These are phyloP conservation scores for Irpex sp. DNA, from an alignment of 1,284 basidiomycete species.

Conservation along the genomic window DNA sequence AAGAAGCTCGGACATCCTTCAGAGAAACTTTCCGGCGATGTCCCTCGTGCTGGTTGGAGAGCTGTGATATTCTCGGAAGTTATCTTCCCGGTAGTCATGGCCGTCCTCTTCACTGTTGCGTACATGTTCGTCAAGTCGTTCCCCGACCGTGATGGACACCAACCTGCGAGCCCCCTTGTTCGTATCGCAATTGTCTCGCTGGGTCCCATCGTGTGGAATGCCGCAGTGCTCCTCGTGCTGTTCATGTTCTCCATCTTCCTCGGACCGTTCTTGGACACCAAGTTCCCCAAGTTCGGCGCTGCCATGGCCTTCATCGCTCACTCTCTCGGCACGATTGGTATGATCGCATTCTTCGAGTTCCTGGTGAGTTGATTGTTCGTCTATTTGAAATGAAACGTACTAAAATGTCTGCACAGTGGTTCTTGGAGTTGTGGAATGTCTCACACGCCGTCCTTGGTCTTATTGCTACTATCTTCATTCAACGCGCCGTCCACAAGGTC, in stretches of 20 bases:
- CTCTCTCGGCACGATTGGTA: slow-evolving; percentile 74
- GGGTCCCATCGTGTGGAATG: slow-evolving; percentile 96
- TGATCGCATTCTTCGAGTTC: slow-evolving; percentile 94
- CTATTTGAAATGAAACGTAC: slow-evolving; percentile 11
- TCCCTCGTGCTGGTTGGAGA: slow-evolving; percentile 88
- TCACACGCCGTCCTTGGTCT: slow-evolving; percentile 90
- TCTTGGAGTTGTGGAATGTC: slow-evolving; percentile 89
- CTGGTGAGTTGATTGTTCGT: slow-evolving; percentile 50
- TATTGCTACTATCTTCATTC: slow-evolving; percentile 83
- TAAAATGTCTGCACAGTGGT: slow-evolving; percentile 63
- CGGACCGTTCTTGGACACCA: slow-evolving; percentile 86
- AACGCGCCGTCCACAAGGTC: slow-evolving; percentile 89
- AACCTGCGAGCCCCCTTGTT: slow-evolving; percentile 75
- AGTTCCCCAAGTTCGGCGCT: slow-evolving; percentile 85
- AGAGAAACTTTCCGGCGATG: slow-evolving; percentile 90
- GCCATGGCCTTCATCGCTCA: slow-evolving; percentile 89
- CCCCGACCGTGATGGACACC: slow-evolving; percentile 62
- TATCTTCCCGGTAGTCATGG: slow-evolving; percentile 81
- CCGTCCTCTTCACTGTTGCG: slow-evolving; percentile 80
- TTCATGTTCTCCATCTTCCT: slow-evolving; percentile 93
- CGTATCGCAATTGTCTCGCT: slow-evolving; percentile 92
- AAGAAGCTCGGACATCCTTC: slow-evolving; percentile 93
- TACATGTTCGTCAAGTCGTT: slow-evolving; percentile 92
- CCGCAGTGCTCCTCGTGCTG: slow-evolving; percentile 78
- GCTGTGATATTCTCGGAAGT: slow-evolving; percentile 88